Conservation (phyloP, 2,329 filamentous ascomycete species). For the Cordyceps fumosorosea region DNA sequence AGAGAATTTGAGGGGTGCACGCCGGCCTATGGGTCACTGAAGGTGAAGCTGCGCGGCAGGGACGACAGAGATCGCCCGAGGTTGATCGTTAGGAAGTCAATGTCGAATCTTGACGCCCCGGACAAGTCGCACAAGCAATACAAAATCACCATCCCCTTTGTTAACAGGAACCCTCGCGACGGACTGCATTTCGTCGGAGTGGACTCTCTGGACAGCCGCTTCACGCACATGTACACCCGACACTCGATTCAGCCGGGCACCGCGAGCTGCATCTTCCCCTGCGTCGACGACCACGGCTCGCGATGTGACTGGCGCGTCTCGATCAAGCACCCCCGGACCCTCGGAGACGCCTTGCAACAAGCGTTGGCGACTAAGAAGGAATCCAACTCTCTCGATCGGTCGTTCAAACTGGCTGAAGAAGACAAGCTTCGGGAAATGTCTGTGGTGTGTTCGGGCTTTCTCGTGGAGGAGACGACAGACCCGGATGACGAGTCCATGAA, state of each 20-base stretch:
- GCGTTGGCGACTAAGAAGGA: slow-evolving; percentile 37
- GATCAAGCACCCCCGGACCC: slow-evolving; percentile 75
- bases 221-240: slow-evolving; percentile 85
- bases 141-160: slow-evolving; percentile 65
- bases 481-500: slow-evolving; percentile 74
- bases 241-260: slow-evolving; percentile 73
- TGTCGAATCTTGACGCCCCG: slow-evolving; percentile 23
- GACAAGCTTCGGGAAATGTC: slow-evolving; percentile 85
- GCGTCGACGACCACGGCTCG: slow-evolving; percentile 77
- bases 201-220: slow-evolving; percentile 70
- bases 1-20: slow-evolving; percentile 50
- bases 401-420: slow-evolving; percentile 55
- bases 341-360: slow-evolving; percentile 67
- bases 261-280: slow-evolving; percentile 84
- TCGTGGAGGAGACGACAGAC: slow-evolving; percentile 76
- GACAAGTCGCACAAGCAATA: slow-evolving; percentile 40
- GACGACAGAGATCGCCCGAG: slow-evolving; percentile 33
- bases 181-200: slow-evolving; percentile 89
- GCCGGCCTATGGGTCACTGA: slow-evolving; percentile 48
- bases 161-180: slow-evolving; percentile 68
- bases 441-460: slow-evolving; percentile 83
- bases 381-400: slow-evolving; percentile 26
- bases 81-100: slow-evolving; percentile 40
- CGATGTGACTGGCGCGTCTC: slow-evolving; percentile 84
- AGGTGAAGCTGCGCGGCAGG: slow-evolving; percentile 36